A percentile compares a stretch with the other conserved stretches of the same genome.
These are phyloP conservation scores for Chalaropsis thielavioides DNA, from an alignment of 2,329 filamentous ascomycete species.

Conservation along the genomic window DNA sequence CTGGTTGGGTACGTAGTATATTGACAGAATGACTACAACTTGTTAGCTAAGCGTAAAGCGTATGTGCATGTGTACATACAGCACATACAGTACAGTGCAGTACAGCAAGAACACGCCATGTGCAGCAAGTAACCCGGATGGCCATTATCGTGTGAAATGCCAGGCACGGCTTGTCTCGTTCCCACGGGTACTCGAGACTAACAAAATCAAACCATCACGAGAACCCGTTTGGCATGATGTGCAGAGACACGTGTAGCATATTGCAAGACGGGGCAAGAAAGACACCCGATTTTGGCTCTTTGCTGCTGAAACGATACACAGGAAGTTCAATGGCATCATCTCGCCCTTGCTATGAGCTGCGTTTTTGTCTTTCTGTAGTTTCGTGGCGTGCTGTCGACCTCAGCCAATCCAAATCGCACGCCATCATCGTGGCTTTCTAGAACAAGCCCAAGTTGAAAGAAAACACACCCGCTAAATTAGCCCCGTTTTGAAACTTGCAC, in stretches of 20 bases:
- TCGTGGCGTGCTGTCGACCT: neutral
- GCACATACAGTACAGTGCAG: neutral
- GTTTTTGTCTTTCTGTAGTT: neutral
- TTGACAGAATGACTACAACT: too few species aligned
- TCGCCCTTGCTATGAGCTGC: neutral
- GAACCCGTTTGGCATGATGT: neutral
- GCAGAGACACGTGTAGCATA: neutral
- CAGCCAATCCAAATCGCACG: conserved; percentile 1
- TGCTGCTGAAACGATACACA: neutral
- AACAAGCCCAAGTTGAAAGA: neutral
- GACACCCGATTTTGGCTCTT: neutral
- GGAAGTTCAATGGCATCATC: neutral
- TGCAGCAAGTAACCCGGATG: neutral
- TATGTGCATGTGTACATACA: neutral
- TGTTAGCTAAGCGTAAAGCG: neutral
- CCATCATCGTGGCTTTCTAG: neutral
- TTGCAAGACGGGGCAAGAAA: neutral
- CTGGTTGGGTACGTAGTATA: too few species aligned
- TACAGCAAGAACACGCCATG: neutral
- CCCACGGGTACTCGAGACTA: neutral
- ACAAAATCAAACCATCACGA: neutral
- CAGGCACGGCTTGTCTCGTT: neutral
- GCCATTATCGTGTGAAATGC: neutral
- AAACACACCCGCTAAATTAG: conserved; percentile 2
- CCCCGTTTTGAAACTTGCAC: neutral